Base-by-base conservation (phyloP, 805 yeast genomes). In the Lachancea quebecensis region DNA sequence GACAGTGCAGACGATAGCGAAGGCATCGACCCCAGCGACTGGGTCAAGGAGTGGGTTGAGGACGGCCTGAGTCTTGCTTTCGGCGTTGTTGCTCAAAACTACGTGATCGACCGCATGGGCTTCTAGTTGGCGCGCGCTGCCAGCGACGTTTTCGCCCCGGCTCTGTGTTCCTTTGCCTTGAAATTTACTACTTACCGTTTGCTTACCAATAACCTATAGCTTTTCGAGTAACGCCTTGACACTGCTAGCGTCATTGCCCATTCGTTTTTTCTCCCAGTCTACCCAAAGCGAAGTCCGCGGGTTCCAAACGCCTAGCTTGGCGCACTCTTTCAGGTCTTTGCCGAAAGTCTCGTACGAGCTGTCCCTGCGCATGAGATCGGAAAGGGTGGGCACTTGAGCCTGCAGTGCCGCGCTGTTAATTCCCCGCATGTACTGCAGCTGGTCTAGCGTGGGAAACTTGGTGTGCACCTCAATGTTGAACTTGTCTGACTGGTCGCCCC, bases 61-160 rank as follows among this genome's bases (percentile, higher is more conserved):
- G 82, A 80, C 52, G 95, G 96, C 0, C 70, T 93, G 42, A 79
- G 79, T 15, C 73, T 89, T 50, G 73, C 88, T 14, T 77, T 93
- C 52, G 98, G 96, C 14, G 83, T 86, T 1, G 69, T 87, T 30
- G 95, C 97, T 1, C 98, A 93, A 64, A 78, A 81, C 58, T 93
- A 93, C 62, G 95, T 93, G 38, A 80, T 90, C 39, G 82, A 81
- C 63, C 76, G 99, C 65, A 93, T 93, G 67, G 66, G 64, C 7
- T 52, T 44, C 35, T 38, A 44, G 31, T 3, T 4, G n/a, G n/a
- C 15, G 8, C 34, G n/a, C 8, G 15, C 15, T 14, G 15, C 15
- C n/a, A 9, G 34, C n/a, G 7, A 15, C 16, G 12, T 25, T 27
- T 10, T 38, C 3, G 7, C 25, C 25, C 25, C 25, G 25, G 25